Evolutionary conservation across 768 basidiomycete species (phyloP).

Genomic region (Termitomyces sp.): DNA sequence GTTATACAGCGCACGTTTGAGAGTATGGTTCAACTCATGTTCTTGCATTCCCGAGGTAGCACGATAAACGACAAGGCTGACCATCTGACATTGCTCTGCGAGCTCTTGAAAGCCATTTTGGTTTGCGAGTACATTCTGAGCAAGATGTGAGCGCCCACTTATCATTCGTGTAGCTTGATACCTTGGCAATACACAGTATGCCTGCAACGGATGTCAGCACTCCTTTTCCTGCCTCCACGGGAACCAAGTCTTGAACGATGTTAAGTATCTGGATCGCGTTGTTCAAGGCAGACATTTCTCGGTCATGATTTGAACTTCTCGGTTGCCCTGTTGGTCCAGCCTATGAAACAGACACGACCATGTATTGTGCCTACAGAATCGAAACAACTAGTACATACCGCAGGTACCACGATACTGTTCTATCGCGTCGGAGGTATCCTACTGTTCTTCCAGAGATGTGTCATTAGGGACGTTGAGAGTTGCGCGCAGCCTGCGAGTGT

Average conservation of each 20-base stretch:
- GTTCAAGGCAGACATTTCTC: constrained; percentile 5
- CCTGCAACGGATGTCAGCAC: constrained; percentile 6
- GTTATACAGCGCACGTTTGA: neutral
- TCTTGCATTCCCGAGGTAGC: constrained; percentile 3
- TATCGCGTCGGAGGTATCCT: neutral
- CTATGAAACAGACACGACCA: neutral
- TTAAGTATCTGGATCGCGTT: constrained; percentile 3
- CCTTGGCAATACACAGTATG: constrained; percentile 7
- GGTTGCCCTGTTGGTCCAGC: neutral
- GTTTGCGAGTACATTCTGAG: constrained; percentile 6
- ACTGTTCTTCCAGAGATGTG: neutral
- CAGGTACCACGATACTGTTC: neutral
- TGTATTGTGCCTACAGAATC: neutral
- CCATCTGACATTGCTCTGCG: constrained; percentile 10
- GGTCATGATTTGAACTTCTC: neutral
- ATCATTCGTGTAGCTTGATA: neutral
- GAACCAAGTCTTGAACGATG: constrained; percentile 4
- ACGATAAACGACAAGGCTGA: constrained; percentile 7
- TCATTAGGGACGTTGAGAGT: neutral
- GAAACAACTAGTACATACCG: neutral
- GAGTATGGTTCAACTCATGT: neutral
- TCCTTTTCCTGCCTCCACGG: constrained; percentile 2
- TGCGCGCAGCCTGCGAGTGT: neutral
- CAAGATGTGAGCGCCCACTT: neutral
- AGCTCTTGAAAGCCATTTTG: constrained; percentile 9